Evolutionary conservation across 208 protist genomes (phyloP), one percentile per base, ranked within the genome.

Genomic region (Trypanosoma platydactyli): DNA sequence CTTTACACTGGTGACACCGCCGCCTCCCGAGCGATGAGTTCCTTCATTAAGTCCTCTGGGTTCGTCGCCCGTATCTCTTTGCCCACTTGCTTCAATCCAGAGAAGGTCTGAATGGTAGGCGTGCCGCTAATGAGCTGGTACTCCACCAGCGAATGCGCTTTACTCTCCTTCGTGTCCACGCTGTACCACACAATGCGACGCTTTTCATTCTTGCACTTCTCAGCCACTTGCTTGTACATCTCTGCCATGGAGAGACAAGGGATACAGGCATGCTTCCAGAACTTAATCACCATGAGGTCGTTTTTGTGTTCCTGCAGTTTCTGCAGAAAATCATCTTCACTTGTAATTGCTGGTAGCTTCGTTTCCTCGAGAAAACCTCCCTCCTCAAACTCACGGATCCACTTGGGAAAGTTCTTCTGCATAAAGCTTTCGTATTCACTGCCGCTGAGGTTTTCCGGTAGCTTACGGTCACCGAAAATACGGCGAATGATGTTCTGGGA

Each of bases 181-280:
- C 87, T 92, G 67, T 94, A 97, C 87, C 91, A 96, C 24, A 84
- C 73, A 48, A 95, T 81, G 25, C 79, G 75, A 64, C 82, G 83
- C 15, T 80, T 81, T 38, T 87, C 79, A 45, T 63, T 71, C 27
- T 73, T 71, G 59, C 83, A 89, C 57, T 64, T 52, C 78, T 84
- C 75, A 12, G 84, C 64, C 27, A 78, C 87, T 51, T 80, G 76
- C 73, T 97, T 97, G 76, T 93, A 94, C 92, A 96, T 97, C 69
- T 97, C 91, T 1, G 92, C 88, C 25, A 95, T 84, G 1, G 88
- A 82, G 20, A 96, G 62, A 71, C 92, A 97, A 15, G 92, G 92
- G 67, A 97, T 89, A 71, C 92, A 97, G 40, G 89, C 83, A 54
- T 94, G 86, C 69, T 97, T 97, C 91, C 92, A 97, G 62, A 81